Base-by-base conservation (phyloP, 257 asterid genomes). In the Avicennia marina region DNA sequence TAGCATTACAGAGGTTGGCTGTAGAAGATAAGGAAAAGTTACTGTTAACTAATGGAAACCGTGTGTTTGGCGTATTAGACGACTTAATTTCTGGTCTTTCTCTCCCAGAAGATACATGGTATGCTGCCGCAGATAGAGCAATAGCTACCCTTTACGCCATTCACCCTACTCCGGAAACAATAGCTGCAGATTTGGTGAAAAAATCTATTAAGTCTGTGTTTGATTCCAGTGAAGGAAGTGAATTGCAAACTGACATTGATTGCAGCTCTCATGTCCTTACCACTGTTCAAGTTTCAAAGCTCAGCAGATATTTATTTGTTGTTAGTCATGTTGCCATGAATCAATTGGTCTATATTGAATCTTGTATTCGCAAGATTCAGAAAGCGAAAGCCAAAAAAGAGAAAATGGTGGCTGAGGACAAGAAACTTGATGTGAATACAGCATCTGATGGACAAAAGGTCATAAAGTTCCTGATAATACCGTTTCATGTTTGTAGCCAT, bases 301-400 rank as follows among this genome's bases (percentile, higher is more conserved):
- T 91, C 51, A 80, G 89, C 70, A 74, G 97, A 75, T 82, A 40
- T 60, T 72, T 91, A 26, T 91, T 89, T 62, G 74, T 88, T 47
- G 78, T 80, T 18, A 82, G 95, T 75, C 87, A 88, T 72, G 87
- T 91, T 18, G 95, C 98, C 59, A 81, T 91, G 98, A 82, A 86
- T 74, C 98, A 91, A 47, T 69, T 91, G 75, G 84, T 85, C 61
- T 79, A 81, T 70, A 83, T 86, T 17, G 98, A 91, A 69, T 73
- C 89, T 62, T 73, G 78, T 62, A 63, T 83, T 20, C 73, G 91
- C 71, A 89, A 77, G 79, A 68, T 89, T 74, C 95, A 75, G 75
- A 91, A 81, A 78, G 91, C 77, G 44, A 88, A 76, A 58, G 75
- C 81, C 65, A 88, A 74, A 79, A 86, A 76, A 71, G 95, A 86